Conservation (phyloP, 1,284 basidiomycete species). For the Leucoagaricus sp. region DNA sequence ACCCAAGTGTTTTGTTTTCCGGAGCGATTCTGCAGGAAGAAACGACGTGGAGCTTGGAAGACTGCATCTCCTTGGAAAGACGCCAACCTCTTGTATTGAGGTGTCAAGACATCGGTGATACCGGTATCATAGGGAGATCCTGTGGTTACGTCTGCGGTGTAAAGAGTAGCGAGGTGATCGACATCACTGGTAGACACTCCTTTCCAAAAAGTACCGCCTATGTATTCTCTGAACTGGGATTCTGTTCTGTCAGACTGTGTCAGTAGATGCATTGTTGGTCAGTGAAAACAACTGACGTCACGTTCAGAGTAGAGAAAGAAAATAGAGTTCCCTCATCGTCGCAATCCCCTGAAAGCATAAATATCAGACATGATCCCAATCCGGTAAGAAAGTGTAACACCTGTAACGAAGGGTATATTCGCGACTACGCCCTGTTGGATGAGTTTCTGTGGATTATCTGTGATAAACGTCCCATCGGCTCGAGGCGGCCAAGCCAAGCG, state of each 20-base stretch:
- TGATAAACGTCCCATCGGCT: slow-evolving; percentile 52
- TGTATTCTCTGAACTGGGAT: slow-evolving; percentile 35
- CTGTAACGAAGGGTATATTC: slow-evolving; percentile 47
- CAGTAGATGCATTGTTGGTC: neutral
- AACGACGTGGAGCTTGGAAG: slow-evolving; percentile 57
- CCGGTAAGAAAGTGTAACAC: slow-evolving; percentile 24
- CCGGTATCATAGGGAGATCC: slow-evolving; percentile 58
- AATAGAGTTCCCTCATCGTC: slow-evolving; percentile 60
- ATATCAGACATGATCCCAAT: neutral
- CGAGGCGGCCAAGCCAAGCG: slow-evolving; percentile 48
- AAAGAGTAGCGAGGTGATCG: slow-evolving; percentile 35
- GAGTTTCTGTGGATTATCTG: slow-evolving; percentile 39
- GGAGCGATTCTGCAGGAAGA: slow-evolving; percentile 44
- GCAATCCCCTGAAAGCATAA: slow-evolving; percentile 38
- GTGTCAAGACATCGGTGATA: slow-evolving; percentile 42
- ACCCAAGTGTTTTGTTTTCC: slow-evolving; percentile 49
- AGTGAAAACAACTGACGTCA: slow-evolving; percentile 35
- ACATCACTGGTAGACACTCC: slow-evolving; percentile 29
- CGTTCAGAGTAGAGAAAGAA: slow-evolving; percentile 41
- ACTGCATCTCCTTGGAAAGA: slow-evolving; percentile 52
- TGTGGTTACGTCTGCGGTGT: slow-evolving; percentile 43
- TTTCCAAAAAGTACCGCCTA: slow-evolving; percentile 35
- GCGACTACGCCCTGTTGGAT: slow-evolving; percentile 43
- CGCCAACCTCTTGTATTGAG: slow-evolving; percentile 55
- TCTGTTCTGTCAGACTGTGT: slow-evolving; percentile 32